Base-by-base conservation (phyloP, 768 basidiomycete genomes). In the Coprinopsis cinerea region DNA sequence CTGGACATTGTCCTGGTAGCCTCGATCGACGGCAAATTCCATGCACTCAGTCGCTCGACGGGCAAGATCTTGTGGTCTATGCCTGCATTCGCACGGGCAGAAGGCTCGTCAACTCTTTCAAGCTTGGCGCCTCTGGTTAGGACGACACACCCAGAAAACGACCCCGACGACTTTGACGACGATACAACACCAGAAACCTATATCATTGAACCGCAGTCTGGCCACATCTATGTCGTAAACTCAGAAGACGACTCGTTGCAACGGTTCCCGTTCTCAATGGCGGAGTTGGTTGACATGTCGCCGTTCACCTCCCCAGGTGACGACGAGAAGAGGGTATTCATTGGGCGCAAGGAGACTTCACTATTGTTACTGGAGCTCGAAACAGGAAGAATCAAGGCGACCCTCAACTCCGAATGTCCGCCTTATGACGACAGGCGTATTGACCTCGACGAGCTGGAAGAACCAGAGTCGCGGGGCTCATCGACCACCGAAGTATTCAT, bases 181-280 rank as follows among this genome's bases (percentile, higher is more conserved):
- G 62, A 69, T 48, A 60, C 65, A 0, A 64, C 69, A 23, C 78
- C 81, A 57, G 90, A 92, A 63, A 78, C 86, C 37, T 98, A 95
- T 67, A 85, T 97, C 53, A 88, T 97, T 46, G 95, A 97, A 61
- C 95, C 95, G 0, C 88, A 93, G 71, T 85, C 88, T 3, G 95
- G 95, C 5, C 87, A 92, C 59, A 89, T 98, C 56, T 98, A 88
- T 64, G 82, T 96, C 52, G 83, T 91, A 70, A 68, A 82, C 4
- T 77, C 80, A 0, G 82, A 83, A 1, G 74, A 74, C 13, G 77
- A 76, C 44, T 80, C 85, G 1, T 75, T 97, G 35, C 85, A 92
- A 59, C 89, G 87, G 42, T 85, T 99, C 54, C 92, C 93, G 1
- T 79, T 96, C 55, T 83, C 92, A 44, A 91, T 98, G 80, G 72